Conservation (phyloP, 768 basidiomycete species). For the Cubamyces lactineus region DNA sequence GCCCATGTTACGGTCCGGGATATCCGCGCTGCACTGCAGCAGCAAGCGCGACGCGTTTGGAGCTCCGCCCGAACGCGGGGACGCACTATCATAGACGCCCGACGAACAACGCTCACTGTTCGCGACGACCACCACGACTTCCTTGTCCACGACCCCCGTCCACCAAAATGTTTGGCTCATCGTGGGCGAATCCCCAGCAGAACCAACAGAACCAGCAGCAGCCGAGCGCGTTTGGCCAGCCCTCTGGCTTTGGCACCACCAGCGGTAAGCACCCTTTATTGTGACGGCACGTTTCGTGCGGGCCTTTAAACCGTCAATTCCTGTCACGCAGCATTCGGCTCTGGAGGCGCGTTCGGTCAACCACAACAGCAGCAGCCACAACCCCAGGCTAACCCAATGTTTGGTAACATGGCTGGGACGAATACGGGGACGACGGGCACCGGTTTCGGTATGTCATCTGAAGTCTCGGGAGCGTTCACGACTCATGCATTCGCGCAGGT, state of each 20-base stretch:
- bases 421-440: conserved; percentile 36
- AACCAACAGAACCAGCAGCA: conserved; percentile 64
- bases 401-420: conserved; percentile 57
- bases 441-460: conserved; percentile 40
- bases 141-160: conserved; percentile 10
- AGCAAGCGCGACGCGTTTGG: conserved; percentile 13
- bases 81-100: conserved; percentile 9
- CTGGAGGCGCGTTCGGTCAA: conserved; percentile 60
- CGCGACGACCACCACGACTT: conserved; percentile 23
- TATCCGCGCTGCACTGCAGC: not conserved
- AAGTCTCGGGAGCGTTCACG: conserved; percentile 4
- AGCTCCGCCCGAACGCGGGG: conserved; percentile 24
- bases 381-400: conserved; percentile 77
- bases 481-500: conserved; percentile 31
- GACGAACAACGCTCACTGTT: conserved; percentile 12
- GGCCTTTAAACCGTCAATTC: conserved; percentile 19
- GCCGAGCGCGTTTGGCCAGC: conserved; percentile 69
- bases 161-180: conserved; percentile 61
- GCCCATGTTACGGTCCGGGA: not conserved
- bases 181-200: conserved; percentile 71
- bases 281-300: conserved; percentile 28
- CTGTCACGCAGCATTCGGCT: conserved; percentile 34
- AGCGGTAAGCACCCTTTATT: conserved; percentile 57
- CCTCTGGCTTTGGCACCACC: conserved; percentile 62
- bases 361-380: conserved; percentile 42